Evolutionary conservation across 768 basidiomycete genomes (phyloP).

Genomic region (Lactarius deliciosus): DNA sequence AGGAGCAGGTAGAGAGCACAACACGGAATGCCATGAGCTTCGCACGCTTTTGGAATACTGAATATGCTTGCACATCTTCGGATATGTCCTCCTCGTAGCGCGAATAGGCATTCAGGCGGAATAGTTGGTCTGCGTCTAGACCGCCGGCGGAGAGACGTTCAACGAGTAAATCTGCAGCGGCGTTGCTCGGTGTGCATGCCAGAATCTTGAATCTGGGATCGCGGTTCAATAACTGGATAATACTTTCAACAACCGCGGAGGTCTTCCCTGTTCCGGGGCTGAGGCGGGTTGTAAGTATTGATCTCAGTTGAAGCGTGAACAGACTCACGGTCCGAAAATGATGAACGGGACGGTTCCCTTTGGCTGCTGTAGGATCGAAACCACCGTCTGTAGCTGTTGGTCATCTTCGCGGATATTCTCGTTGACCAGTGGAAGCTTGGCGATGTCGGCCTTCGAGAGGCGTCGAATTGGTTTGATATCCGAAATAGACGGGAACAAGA

Average conservation of each 20-base stretch:
- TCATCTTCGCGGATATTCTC: conserved; percentile 42
- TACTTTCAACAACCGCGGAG: conserved; percentile 61
- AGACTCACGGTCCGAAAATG: conserved; percentile 62
- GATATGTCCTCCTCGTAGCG: conserved; percentile 37
- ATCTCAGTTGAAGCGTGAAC: background rate
- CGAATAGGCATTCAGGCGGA: conserved; percentile 64
- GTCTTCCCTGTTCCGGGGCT: conserved; percentile 71
- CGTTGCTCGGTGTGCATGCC: conserved; percentile 68
- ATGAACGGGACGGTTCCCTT: conserved; percentile 54
- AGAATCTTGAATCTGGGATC: conserved; percentile 50
- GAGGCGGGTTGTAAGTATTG: background rate
- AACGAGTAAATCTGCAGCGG: conserved; percentile 62
- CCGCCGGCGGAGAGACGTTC: conserved; percentile 37
- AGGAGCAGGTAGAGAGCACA: conserved; percentile 65
- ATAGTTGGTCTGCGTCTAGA: conserved; percentile 43
- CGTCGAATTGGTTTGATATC: conserved; percentile 35
- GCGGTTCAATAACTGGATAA: conserved; percentile 49
- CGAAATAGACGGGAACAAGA: conserved; percentile 48
- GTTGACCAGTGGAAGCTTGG: conserved; percentile 29
- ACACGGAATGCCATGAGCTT: conserved; percentile 47
- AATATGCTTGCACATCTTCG: conserved; percentile 41
- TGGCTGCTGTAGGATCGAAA: conserved; percentile 44
- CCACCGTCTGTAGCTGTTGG: conserved; percentile 50
- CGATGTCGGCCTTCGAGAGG: conserved; percentile 26
- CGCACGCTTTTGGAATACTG: conserved; percentile 38